Conservation (phyloP, 345 rosid genomes). For the Mercurialis annua region DNA sequence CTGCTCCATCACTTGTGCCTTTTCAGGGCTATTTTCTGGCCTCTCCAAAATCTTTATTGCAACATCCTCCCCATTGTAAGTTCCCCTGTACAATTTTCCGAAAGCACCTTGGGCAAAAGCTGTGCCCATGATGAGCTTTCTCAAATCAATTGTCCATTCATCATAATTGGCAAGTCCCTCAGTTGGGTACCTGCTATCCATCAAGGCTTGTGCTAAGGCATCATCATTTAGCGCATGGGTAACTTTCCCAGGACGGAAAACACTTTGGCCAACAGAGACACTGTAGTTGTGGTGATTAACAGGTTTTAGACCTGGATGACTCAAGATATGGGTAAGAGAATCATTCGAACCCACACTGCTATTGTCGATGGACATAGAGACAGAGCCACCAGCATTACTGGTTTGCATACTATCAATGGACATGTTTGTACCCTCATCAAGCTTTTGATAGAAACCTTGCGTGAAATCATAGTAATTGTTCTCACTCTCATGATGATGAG, state of each 20-base stretch:
- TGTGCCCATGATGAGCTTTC: conserved; percentile 61
- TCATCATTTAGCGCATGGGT: conserved; percentile 54
- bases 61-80: conserved; percentile 30
- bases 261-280: conserved; percentile 54
- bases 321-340: conserved; percentile 27
- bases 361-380: conserved; percentile 26
- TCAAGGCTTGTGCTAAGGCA: conserved; percentile 54
- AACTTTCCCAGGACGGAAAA: conserved; percentile 52
- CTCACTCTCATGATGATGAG: conserved; percentile 10
- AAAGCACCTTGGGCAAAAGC: conserved; percentile 77
- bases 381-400: conserved; percentile 28
- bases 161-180: conserved; percentile 49
- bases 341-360: conserved; percentile 29
- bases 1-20: conserved; percentile 28
- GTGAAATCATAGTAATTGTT: conserved; percentile 27
- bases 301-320: conserved; percentile 28
- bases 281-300: conserved; percentile 28
- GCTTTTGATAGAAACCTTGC: conserved; percentile 25
- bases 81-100: conserved; percentile 54
- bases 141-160: conserved; percentile 64
- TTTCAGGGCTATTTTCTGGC: conserved; percentile 25
- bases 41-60: conserved; percentile 34
- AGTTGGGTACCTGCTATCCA: conserved; percentile 52
- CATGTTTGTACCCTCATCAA: conserved; percentile 28
- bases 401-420: conserved; percentile 26